Evolutionary conservation across 345 rosid genomes (phyloP).

Genomic region (Nephelium lappaceum): DNA sequence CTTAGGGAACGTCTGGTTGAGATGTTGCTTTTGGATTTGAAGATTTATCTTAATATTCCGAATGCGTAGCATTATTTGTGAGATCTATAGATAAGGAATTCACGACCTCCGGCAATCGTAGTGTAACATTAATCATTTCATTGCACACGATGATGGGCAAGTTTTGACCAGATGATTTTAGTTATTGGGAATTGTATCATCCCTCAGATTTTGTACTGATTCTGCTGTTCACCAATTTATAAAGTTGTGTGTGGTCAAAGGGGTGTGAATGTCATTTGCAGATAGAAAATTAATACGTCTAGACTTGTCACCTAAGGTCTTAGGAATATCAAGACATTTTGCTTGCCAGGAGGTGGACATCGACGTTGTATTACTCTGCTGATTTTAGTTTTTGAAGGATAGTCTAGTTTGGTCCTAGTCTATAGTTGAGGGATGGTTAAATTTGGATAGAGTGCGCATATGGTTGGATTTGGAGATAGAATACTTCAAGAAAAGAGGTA

Average conservation of each 20-base stretch:
- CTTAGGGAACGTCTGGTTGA: not conserved
- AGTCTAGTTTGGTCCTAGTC: not conserved
- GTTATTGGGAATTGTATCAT: not conserved
- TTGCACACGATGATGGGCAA: not conserved
- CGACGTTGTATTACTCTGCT: not conserved
- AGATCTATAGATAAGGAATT: not conserved
- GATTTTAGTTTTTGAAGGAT: constrained; percentile 8
- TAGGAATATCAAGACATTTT: not conserved
- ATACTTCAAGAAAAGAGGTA: constrained; percentile 7
- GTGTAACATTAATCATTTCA: not conserved
- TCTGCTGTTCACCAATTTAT: not conserved
- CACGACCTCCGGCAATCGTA: not conserved
- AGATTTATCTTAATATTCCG: not conserved
- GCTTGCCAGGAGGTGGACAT: constrained; percentile 13
- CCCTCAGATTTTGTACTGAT: not conserved
- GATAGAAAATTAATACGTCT: not conserved
- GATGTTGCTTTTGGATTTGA: not conserved
- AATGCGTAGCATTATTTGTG: not conserved
- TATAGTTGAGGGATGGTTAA: constrained; percentile 19
- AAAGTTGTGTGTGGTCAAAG: not conserved
- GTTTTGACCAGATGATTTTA: not conserved
- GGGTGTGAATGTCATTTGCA: constrained; percentile 12
- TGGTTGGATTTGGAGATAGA: constrained; percentile 4
- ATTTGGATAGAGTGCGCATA: not conserved
- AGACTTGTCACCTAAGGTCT: not conserved